Conservation (phyloP, 2,329 filamentous ascomycete species). For the Tolypocladium ovalisporum region DNA sequence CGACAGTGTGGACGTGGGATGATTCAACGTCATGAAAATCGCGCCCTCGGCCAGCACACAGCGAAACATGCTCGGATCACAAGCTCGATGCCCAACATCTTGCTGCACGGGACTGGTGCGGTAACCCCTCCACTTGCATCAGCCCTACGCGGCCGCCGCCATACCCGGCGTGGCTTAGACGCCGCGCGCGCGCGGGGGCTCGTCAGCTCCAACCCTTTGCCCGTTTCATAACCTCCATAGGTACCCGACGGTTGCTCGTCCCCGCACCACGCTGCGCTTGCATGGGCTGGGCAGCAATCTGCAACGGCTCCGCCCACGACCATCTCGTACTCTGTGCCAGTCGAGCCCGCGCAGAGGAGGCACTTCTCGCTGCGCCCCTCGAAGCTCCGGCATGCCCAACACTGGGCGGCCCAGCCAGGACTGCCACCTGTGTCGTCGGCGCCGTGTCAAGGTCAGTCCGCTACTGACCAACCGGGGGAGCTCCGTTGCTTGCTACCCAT, state of each 20-base stretch:
- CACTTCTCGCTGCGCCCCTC: neutral
- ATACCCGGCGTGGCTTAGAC: neutral
- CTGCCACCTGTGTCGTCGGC: slow-evolving; percentile 27
- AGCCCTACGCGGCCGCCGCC: neutral
- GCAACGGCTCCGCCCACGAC: neutral
- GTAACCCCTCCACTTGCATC: neutral
- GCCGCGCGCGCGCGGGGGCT: neutral
- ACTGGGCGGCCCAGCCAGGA: slow-evolving; percentile 28
- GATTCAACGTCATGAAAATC: no score
- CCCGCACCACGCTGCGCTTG: neutral
- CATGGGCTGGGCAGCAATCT: neutral
- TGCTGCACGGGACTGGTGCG: no score
- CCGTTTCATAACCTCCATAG: slow-evolving; percentile 7
- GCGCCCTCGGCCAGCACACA: no score
- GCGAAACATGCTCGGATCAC: no score
- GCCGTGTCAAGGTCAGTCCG: slow-evolving; percentile 27
- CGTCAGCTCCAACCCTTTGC: slow-evolving; percentile 15
- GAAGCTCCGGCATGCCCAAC: slow-evolving; percentile 23
- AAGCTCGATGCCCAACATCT: no score
- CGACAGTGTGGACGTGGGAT: no score
- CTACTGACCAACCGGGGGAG: neutral
- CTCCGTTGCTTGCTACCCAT: neutral
- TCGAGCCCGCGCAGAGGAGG: neutral
- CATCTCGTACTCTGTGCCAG: neutral
- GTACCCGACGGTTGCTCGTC: no score